phyloP scores from a whole-genome alignment of 192 early-diverging fungal species.

The Entophlyctis luteolus region DNA sequence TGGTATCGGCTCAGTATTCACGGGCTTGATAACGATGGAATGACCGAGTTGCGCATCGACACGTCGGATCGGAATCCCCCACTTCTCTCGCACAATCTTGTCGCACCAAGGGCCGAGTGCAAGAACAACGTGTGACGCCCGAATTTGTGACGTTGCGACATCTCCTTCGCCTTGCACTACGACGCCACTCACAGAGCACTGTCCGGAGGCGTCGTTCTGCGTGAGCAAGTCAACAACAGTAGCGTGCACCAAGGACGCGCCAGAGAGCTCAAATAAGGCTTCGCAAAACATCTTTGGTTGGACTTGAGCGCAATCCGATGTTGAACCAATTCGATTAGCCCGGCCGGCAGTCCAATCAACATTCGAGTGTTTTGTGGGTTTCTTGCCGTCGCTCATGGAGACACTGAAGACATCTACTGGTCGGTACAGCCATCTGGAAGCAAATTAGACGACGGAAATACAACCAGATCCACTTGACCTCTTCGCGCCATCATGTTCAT shows the following conservation, averaged over 20 bases:
- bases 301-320: constrained; percentile 8
- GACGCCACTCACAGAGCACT: not conserved
- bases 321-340: constrained; percentile 1
- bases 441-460: no score
- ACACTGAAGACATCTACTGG: not conserved
- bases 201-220: not conserved
- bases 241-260: constrained; percentile 1
- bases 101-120: constrained; percentile 16
- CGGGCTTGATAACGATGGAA: not conserved
- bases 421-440: constrained; percentile 8
- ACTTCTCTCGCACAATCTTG: not conserved
- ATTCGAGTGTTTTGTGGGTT: not conserved
- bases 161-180: not conserved
- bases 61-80: not conserved
- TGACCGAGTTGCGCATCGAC: not conserved
- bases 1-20: not conserved
- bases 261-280: constrained; percentile 5
- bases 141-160: not conserved
- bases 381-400: not conserved
- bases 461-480: no score
- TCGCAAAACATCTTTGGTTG: constrained; percentile 15
- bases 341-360: not conserved
- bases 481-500: not conserved
- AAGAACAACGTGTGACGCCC: not conserved
- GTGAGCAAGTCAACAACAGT: not conserved